phyloP scores from a whole-genome alignment of 140 eudicot species.

The Artemisia princeps region DNA sequence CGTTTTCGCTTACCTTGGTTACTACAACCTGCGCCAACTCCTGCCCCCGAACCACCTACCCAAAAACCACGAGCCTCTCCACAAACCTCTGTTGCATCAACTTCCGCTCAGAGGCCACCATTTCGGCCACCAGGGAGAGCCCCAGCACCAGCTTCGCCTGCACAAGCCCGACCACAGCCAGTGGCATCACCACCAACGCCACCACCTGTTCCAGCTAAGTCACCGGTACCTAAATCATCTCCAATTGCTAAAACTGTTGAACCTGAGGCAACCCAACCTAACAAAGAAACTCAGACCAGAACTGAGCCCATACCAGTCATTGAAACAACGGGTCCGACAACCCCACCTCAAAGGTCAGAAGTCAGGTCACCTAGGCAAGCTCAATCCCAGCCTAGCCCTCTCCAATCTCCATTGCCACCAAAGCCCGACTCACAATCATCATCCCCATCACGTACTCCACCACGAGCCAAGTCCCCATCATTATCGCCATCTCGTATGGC shows the following conservation, averaged over 20 bases:
- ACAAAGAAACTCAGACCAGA: conserved; percentile 21
- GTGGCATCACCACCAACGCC: conserved; percentile 19
- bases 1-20: conserved; percentile 67
- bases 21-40: conserved; percentile 29
- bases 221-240: conserved; percentile 28
- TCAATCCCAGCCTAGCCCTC: conserved; percentile 26
- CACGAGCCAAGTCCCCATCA: conserved; percentile 19
- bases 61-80: conserved; percentile 34
- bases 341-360: conserved; percentile 27
- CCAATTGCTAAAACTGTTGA: conserved; percentile 20
- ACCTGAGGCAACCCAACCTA: conserved; percentile 16
- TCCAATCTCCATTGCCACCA: conserved; percentile 28
- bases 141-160: conserved; percentile 24
- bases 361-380: conserved; percentile 25
- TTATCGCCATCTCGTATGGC: conserved; percentile 31
- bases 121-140: conserved; percentile 43
- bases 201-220: conserved; percentile 17
- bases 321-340: conserved; percentile 17
- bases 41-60: conserved; percentile 23
- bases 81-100: conserved; percentile 25
- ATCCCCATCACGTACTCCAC: conserved; percentile 27
- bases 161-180: conserved; percentile 20
- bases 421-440: conserved; percentile 18
- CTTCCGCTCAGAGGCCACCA: conserved; percentile 36
- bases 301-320: conserved; percentile 10